A percentile compares a stretch with the other conserved stretches of the same genome.
Conservation (phyloP, 225 moss, liverwort and hornwort species). For the Polytrichum commune region DNA sequence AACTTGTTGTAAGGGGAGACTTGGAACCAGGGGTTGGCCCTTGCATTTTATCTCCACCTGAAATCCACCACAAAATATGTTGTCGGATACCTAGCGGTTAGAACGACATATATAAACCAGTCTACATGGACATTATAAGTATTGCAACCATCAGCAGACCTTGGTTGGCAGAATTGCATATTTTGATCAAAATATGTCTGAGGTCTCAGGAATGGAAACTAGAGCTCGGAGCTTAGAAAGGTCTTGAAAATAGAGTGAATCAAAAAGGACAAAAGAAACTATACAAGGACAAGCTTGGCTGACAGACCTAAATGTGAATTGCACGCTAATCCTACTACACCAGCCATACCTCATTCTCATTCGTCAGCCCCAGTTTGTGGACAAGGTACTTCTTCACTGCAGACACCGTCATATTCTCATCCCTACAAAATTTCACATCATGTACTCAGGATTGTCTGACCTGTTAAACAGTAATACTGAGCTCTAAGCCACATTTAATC, state of each 20-base stretch:
- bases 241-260: background rate
- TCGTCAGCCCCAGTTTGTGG: constrained; percentile 69
- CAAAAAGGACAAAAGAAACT: background rate
- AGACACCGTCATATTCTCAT: constrained; percentile 82
- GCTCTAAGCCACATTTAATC: too few species aligned
- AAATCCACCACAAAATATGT: background rate
- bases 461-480: too few species aligned
- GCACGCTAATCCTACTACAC: too few species aligned
- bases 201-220: too few species aligned
- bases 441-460: too few species aligned
- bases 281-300: background rate
- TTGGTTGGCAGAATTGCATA: background rate
- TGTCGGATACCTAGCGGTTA: too few species aligned
- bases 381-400: constrained; percentile 82
- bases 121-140: too few species aligned
- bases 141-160: background rate
- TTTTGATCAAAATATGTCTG: background rate
- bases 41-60: constrained; percentile 94
- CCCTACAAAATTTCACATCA: constrained; percentile 37
- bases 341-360: constrained; percentile 76
- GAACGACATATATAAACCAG: too few species aligned
- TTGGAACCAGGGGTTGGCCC: constrained; percentile 68
- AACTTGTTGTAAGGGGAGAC: constrained; percentile 69
- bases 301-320: background rate
- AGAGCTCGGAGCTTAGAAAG: background rate